Evolutionary conservation across 1,284 basidiomycete genomes (phyloP).

Genomic region (Microbotryomycetes sp.): DNA sequence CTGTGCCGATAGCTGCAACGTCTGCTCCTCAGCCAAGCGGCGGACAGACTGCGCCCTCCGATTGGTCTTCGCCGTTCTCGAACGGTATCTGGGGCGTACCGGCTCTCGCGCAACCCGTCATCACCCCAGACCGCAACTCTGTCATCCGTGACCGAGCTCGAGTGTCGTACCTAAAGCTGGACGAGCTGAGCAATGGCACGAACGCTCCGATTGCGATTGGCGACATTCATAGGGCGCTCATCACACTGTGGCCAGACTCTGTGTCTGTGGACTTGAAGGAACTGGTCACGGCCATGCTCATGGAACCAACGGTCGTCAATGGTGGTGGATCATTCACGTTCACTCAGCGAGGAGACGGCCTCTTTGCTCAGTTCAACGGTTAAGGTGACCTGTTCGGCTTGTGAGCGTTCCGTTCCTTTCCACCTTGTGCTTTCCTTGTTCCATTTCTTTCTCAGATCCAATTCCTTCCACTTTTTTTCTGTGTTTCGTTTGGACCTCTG

Average conservation of each 20-base stretch:
- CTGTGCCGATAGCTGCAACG: neutral
- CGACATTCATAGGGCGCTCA: conserved; percentile 30
- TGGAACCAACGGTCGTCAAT: conserved; percentile 27
- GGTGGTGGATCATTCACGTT: conserved; percentile 33
- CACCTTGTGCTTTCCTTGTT: too few species aligned
- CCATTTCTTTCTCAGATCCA: too few species aligned
- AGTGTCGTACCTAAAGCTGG: conserved; percentile 29
- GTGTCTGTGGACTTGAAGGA: conserved; percentile 29
- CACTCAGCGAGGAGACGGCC: conserved; percentile 9
- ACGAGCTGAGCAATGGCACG: conserved; percentile 19
- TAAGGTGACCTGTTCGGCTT: too few species aligned
- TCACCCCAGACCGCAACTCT: conserved; percentile 28
- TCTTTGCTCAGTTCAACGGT: conserved; percentile 12
- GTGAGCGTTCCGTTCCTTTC: too few species aligned
- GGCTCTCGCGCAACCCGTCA: conserved; percentile 10
- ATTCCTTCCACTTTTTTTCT: too few species aligned
- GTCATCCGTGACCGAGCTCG: conserved; percentile 33
- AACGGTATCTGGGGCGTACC: conserved; percentile 26
- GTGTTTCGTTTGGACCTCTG: too few species aligned
- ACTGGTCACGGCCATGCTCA: conserved; percentile 32
- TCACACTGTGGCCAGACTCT: conserved; percentile 30
- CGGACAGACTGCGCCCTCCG: neutral
- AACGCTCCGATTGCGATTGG: conserved; percentile 24
- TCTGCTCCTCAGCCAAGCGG: neutral
- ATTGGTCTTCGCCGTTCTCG: neutral